Base-by-base conservation (phyloP, 2,329 filamentous ascomycete species). In the Pseudohalonectria lignicola region DNA sequence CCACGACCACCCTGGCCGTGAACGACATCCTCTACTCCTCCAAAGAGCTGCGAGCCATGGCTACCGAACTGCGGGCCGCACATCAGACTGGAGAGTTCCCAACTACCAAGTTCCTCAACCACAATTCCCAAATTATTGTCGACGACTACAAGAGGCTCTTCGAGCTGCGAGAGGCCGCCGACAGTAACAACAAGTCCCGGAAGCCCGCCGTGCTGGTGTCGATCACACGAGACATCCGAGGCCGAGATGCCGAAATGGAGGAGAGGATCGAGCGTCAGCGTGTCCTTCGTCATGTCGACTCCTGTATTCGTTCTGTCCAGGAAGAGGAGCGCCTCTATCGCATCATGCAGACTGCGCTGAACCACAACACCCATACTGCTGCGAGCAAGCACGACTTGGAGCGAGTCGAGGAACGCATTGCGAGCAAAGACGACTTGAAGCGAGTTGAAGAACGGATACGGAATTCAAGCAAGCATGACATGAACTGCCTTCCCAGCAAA, bases 81-180 rank as follows among this genome's bases (percentile, higher is more conserved):
- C 36, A 37, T 2, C 36, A 20, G 28, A 23, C 36, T 23, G 36
- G 29, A 17, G 36, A 37, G 36, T 37, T 37, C 29, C 36, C 36
- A 6, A n/a, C 19, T 20, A 37, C 36, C 36, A 32, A 25, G 29
- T 37, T 17, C 29, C 29, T 37, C 29, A 37, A 37, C 29, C 12
- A 15, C 36, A 37, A 32, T 29, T 25, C 36, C 9, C 19, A 37
- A 7, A 28, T 31, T 18, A 37, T 29, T 16, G 36, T 37, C 13
- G 36, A 37, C 4, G 36, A 37, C 20, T 18, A 37, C 36, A 31
- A 31, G 18, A 31, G 20, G 12, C 36, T 37, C 4, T 7, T 37
- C 13, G 36, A 37, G 29, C 20, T 37, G n/a, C 28, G 36, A 5
- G 29, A 23, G 5, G 18, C 36, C 19, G 7, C 28, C 5, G 17